These are phyloP conservation scores for Pleurotus pulmonarius DNA, from an alignment of 768 basidiomycete species.

Conservation along the genomic window DNA sequence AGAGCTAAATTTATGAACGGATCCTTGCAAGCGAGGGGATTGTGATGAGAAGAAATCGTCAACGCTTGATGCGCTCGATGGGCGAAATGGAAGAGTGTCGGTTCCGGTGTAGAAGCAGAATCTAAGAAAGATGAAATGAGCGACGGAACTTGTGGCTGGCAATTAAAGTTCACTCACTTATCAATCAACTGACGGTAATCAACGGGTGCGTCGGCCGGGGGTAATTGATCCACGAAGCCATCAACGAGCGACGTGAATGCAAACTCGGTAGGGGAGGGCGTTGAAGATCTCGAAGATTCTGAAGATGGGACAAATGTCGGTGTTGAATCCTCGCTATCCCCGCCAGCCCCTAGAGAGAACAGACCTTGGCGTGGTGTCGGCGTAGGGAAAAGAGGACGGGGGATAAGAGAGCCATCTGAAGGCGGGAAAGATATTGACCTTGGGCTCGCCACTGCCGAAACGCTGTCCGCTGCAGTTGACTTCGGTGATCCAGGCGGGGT, in stretches of 20 bases:
- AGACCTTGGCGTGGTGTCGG: not conserved
- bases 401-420: conserved; percentile 2
- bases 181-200: conserved; percentile 62
- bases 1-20: conserved; percentile 16
- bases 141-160: not conserved
- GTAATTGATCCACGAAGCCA: conserved; percentile 13
- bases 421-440: conserved; percentile 37
- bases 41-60: conserved; percentile 40
- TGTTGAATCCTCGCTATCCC: conserved; percentile 37
- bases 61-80: conserved; percentile 53
- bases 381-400: not conserved
- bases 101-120: conserved; percentile 81
- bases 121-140: conserved; percentile 31
- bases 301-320: conserved; percentile 42
- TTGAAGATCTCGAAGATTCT: conserved; percentile 38
- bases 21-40: conserved; percentile 22
- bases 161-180: conserved; percentile 41
- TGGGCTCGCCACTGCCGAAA: not conserved
- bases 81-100: conserved; percentile 27
- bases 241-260: conserved; percentile 11
- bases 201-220: conserved; percentile 26
- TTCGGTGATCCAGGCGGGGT: conserved; percentile 49
- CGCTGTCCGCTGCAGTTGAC: conserved; percentile 13
- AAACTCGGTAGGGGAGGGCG: conserved; percentile 37
- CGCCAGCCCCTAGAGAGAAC: conserved; percentile 11